Base-by-base conservation (phyloP, 2,329 filamentous ascomycete genomes). In the Penicillium sp. region DNA sequence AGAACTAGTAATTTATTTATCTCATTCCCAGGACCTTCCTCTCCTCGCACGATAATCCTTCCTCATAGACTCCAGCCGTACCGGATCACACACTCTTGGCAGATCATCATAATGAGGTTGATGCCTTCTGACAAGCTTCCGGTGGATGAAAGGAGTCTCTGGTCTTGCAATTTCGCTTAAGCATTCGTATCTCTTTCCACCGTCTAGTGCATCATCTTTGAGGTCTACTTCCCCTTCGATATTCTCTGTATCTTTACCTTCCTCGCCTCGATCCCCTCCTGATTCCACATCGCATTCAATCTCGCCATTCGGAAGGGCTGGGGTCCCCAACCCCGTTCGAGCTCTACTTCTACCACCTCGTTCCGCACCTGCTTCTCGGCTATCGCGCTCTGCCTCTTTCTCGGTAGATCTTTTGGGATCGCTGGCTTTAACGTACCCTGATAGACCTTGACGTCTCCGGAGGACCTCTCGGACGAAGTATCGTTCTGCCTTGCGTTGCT, bases 21-120 rank as follows among this genome's bases (percentile, higher is more conserved):
- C 24, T 44, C 4, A 44, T 46, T 47, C 23, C 45, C 42, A 39
- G 26, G 39, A 26, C 9, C 26, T 44, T 10, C 16, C 16, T 10
- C 45, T 26, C 3, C 42, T 39, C 12, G 59, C 56, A 5, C 58
- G 56, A 54, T 56, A 57, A 43, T 55, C 13, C 13, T 6, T 33
- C 45, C 38, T 49, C 13, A 60, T 44, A 10, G 42, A 39, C 16
- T 15, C 28, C 12, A 26, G 15, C 10, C 51, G 42, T 6, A 62
- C 58, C 8, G 60, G 47, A 18, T 54, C 54, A 53, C 60, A 61
- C 5, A 42, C 13, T 21, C 54, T 51, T 0, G 42, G 42, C 12
- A 45, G 18, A 42, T 61, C 59, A n/a, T 51, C 51, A 21, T 53
- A 34, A 5, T 52, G 34, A 4, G 34, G 34, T n/a, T 45, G 1